Evolutionary conservation across 2,329 filamentous ascomycete species (phyloP).

Genomic region (Penicillium sp.): DNA sequence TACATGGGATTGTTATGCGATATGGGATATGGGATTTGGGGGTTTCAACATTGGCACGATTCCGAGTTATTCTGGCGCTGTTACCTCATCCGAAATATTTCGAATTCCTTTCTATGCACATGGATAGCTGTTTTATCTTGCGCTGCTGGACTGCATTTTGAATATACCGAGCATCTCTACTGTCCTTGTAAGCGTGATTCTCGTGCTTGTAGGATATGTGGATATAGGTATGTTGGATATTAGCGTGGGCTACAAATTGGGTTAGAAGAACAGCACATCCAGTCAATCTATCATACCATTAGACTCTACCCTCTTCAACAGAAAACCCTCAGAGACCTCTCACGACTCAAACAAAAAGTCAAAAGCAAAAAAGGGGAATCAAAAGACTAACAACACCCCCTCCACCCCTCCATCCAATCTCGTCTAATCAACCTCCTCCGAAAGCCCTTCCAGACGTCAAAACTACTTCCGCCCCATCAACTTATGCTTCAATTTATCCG

Average conservation of each 20-base stretch:
- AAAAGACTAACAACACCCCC: slow-evolving; percentile 8
- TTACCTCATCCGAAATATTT: not conserved
- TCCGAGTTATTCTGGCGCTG: not conserved
- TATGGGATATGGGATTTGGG: slow-evolving; percentile 11
- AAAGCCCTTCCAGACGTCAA: slow-evolving; percentile 3
- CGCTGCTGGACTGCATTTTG: not conserved
- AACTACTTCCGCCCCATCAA: slow-evolving; percentile 36
- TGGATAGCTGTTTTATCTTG: not conserved
- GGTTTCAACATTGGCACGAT: not conserved
- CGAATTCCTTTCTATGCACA: not conserved
- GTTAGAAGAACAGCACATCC: not conserved
- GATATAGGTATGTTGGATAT: not conserved
- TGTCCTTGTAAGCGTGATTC: not conserved
- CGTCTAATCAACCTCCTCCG: not conserved
- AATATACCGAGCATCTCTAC: not conserved
- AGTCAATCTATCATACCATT: not conserved
- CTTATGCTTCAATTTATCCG: slow-evolving; percentile 53
- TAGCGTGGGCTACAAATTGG: no score
- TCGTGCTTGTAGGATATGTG: not conserved
- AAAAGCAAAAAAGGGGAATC: slow-evolving; percentile 26
- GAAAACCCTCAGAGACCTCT: not conserved
- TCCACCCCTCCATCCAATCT: not conserved
- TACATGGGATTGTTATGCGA: slow-evolving; percentile 16
- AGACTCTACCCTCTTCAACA: not conserved
- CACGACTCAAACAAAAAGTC: not conserved